Evolutionary conservation across 2,329 filamentous ascomycete species (phyloP), one percentile per base, ranked within the genome.

Genomic region (Fusarium sp.): DNA sequence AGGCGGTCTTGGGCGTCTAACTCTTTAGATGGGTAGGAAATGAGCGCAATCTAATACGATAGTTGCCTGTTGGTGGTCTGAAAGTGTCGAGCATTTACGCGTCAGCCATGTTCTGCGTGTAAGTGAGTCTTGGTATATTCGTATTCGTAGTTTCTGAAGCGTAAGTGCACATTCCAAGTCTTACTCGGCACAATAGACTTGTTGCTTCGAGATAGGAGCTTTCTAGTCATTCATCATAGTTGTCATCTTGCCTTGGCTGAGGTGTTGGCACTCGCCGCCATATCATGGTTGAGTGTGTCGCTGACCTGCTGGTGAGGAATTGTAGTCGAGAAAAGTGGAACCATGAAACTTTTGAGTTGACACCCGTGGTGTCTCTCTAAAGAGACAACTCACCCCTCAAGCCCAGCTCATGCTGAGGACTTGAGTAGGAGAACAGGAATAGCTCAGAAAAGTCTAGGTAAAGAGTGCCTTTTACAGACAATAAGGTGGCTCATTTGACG

Each of bases 271-370:
- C 47, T 58, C 27, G 50, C 61, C 59, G 65, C 56, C 68, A 65
- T 64, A 74, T 63, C 62, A 60, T 76, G 70, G 63, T 68, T 47
- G 52, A 67, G 39, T 70, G 68, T 74, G 72, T 76, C 58, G 74
- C 65, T 71, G 68, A 70, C 65, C 58, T 62, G 74, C 52, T 73
- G 46, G 55, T 36, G 53, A 63, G 64, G 70, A 74, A 62, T 62
- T 70, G 62, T 74, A 59, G 68, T 74, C 29, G 57, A 49, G 50
- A 66, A 70, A 68, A 69, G 74, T 75, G 70, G 70, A 49, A 59
- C 62, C 33, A 41, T 27, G 57, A 58, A 65, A 33, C 57, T 64
- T 71, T 60, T 36, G 44, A 35, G 22, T 22, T 53, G 35, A 35
- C 70, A 75, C 74, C 65, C 70, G 22, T 36, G 74, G 74, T 12